Evolutionary conservation across 2,329 filamentous ascomycete genomes (phyloP).

Genomic region (Niveomyces coronatus): DNA sequence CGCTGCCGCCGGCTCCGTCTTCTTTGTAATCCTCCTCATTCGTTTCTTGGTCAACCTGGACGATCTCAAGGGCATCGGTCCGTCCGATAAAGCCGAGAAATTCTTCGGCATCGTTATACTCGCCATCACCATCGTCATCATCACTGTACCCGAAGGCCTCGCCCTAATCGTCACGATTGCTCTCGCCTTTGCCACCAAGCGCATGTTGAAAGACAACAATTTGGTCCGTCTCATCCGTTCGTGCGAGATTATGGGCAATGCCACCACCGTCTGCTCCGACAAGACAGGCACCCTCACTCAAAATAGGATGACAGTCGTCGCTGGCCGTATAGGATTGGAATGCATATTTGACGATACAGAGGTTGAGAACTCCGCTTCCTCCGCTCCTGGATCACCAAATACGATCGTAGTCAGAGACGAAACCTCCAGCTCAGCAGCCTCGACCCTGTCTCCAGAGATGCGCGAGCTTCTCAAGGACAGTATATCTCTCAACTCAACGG

Average conservation of each 20-base stretch:
- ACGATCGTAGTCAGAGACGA: conserved; percentile 16
- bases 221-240: conserved; percentile 48
- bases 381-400: conserved; percentile 14
- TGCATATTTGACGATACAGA: conserved; percentile 27
- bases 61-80: conserved; percentile 25
- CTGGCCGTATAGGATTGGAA: conserved; percentile 39
- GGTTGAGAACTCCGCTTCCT: conserved; percentile 11
- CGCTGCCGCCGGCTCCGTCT: conserved; percentile 28
- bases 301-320: conserved; percentile 52
- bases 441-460: conserved; percentile 23
- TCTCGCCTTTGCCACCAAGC: conserved; percentile 50
- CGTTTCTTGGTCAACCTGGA: conserved; percentile 25
- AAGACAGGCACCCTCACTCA: conserved; percentile 57
- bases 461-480: conserved; percentile 28
- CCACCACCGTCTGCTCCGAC: conserved; percentile 53
- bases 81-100: conserved; percentile 42
- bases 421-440: conserved; percentile 20
- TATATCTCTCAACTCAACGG: conserved; percentile 40
- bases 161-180: conserved; percentile 52
- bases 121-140: conserved; percentile 48
- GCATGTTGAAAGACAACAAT: conserved; percentile 55
- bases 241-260: conserved; percentile 55
- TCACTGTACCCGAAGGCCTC: conserved; percentile 50
- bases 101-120: conserved; percentile 50
- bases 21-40: conserved; percentile 32